Base-by-base conservation (phyloP, 208 protist genomes). In the Crithidia acanthocephali region DNA sequence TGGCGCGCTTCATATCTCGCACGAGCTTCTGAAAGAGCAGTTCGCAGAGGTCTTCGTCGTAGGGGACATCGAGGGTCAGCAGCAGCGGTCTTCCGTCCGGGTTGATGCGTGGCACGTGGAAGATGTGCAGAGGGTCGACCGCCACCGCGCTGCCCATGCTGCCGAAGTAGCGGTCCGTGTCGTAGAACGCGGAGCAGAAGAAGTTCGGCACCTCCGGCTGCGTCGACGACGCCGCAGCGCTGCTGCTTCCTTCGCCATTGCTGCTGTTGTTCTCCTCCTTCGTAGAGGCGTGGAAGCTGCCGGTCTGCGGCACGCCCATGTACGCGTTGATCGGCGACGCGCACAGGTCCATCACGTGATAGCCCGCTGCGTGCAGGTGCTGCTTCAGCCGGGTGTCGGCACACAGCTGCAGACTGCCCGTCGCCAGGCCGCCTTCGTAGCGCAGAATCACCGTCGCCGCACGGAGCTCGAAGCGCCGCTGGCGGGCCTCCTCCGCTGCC, bases 251-350 rank as follows among this genome's bases (percentile, higher is more conserved):
- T 10, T 35, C 44, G 30, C 37, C 35, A 44, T 32, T 33, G 28
- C n/a, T 42, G 56, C n/a, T 53, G 27, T 1, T 33, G 44, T 2
- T 28, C 37, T 42, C 37, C 8, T 50, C 18, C 18, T 13, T 23
- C 20, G 8, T 50, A 8, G 28, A 15, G 48, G 8, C 15, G 47
- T 44, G 30, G 8, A 52, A 40, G 40, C 20, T 71, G 33, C 74
- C 67, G 6, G 42, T 10, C 48, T 52, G 61, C 10, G 88, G 84
- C 23, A 69, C 23, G 13, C 81, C 87, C 88, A 93, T 94, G 74
- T 96, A 96, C 11, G 91, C 91, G 70, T 96, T 96, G 63, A 96
- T 96, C 32, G 91, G 91, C 8, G 91, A 96, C 18, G 91, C 88
- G 42, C 91, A 96, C 37, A 94, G 71, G 73, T 96, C 91, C 60